Evolutionary conservation across 306 rosid genomes (phyloP).

Genomic region (Cucumis cinereus): DNA sequence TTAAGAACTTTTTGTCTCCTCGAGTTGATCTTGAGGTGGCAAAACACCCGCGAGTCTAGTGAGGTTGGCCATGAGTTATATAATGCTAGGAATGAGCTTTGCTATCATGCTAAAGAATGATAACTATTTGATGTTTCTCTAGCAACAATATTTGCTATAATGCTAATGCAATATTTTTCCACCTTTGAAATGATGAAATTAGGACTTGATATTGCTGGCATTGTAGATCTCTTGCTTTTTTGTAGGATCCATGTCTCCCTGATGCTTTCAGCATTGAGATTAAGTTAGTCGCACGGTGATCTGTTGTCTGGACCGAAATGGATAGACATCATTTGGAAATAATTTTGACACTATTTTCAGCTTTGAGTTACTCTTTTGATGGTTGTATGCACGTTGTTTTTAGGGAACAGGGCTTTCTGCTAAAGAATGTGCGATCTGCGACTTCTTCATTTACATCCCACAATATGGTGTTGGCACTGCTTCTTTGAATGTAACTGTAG

Average conservation of each 20-base stretch:
- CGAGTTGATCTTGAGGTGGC: background rate
- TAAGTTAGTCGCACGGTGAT: background rate
- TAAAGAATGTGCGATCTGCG: slow-evolving; percentile 76
- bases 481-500: slow-evolving; percentile 83
- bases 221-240: background rate
- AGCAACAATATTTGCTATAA: background rate
- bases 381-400: background rate
- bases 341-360: background rate
- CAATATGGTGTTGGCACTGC: slow-evolving; percentile 90
- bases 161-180: background rate
- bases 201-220: background rate
- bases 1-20: background rate
- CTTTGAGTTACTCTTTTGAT: background rate
- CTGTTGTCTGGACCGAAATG: background rate
- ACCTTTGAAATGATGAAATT: background rate
- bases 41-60: background rate
- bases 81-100: background rate
- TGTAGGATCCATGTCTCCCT: background rate
- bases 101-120: background rate
- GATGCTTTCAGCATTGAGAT: background rate
- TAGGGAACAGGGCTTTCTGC: slow-evolving; percentile 85
- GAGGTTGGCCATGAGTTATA: background rate
- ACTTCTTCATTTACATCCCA: slow-evolving; percentile 85
- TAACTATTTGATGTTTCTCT: background rate
- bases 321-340: background rate